Base-by-base conservation (phyloP, 495 filamentous ascomycete species). In the Penicillium mononematosum region DNA sequence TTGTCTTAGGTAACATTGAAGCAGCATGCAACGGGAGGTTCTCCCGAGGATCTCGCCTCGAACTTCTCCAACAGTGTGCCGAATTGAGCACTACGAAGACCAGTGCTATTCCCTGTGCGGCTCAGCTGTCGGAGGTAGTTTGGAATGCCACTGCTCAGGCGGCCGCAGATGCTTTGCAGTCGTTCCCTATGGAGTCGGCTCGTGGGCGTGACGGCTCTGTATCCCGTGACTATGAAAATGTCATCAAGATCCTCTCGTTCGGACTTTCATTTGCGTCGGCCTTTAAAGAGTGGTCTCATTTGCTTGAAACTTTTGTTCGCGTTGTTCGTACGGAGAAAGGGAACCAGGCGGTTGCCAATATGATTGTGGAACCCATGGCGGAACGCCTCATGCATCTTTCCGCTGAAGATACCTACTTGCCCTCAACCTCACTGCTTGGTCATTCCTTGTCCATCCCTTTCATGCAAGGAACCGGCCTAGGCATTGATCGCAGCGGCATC, bases 351-450 rank as follows among this genome's bases (percentile, higher is more conserved):
- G 75, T 85, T 22, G 80, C 83, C 3, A 74, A 83, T 19, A 77
- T 83, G 27, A 76, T 89, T 12, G 75, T 91, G 27, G 90, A 92
- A 55, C 90, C 90, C 10, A 66, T 96, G 20, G 83, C 89, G 5
- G 84, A 83, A 46, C 64, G 53, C 16, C 60, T 76, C 27, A 61
- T 65, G 45, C 48, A 31, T 29, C 44, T 73, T 27, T 42, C 57
- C 16, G 53, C 57, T 32, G 47, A 25, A 4, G 58, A 68, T 24
- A 56, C 65, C 2, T 74, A 68, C 58, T 32, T 65, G 16, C 69
- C 73, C 7, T 64, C 62, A 19, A 66, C 66, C 7, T 69, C 72
- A 25, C 61, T 79, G 2, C 61, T 78, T 22, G 53, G 64, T 3
- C 72, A 76, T 48, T 67, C 69, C 9, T 54, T 71, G 31, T 67